These are phyloP conservation scores for Phytopythium cucurbitacearum DNA, from an alignment of 352 stramenopile genomes.

Conservation along the genomic window DNA sequence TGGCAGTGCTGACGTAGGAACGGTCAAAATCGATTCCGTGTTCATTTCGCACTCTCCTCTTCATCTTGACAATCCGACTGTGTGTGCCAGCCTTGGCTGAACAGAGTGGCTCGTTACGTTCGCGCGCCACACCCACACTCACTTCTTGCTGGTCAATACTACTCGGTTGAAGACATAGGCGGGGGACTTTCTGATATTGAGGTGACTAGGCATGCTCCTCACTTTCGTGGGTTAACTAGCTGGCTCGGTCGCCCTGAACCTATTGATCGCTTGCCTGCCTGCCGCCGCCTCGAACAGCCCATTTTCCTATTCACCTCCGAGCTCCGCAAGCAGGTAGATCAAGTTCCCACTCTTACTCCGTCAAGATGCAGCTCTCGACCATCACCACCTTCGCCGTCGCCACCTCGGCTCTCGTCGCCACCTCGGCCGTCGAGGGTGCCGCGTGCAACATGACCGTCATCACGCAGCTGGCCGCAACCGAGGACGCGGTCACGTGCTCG, in stretches of 20 bases:
- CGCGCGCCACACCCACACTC: constrained; percentile 4
- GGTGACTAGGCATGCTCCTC: too few species aligned
- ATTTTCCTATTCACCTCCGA: constrained; percentile 7
- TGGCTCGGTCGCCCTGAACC: too few species aligned
- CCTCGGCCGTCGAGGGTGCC: constrained; percentile 4
- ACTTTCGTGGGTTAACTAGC: too few species aligned
- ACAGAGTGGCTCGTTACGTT: constrained; percentile 4
- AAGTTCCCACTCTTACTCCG: background rate
- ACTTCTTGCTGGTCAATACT: background rate
- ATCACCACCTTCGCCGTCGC: constrained; percentile 4
- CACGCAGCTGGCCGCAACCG: constrained; percentile 17
- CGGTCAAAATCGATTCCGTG: too few species aligned
- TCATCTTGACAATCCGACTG: background rate
- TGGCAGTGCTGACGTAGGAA: background rate
- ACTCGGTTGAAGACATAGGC: background rate
- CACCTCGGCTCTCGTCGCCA: background rate
- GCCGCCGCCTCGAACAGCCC: background rate
- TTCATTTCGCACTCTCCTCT: too few species aligned
- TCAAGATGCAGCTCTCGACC: constrained; percentile 6
- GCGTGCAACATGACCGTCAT: constrained; percentile 22
- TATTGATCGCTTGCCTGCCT: background rate
- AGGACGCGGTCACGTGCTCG: constrained; percentile 22
- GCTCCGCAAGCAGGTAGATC: constrained; percentile 4
- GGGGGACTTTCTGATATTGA: too few species aligned
- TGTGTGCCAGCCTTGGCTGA: background rate